Base-by-base conservation (phyloP, 1,284 basidiomycete species). In the Marasmius tenuissimus region DNA sequence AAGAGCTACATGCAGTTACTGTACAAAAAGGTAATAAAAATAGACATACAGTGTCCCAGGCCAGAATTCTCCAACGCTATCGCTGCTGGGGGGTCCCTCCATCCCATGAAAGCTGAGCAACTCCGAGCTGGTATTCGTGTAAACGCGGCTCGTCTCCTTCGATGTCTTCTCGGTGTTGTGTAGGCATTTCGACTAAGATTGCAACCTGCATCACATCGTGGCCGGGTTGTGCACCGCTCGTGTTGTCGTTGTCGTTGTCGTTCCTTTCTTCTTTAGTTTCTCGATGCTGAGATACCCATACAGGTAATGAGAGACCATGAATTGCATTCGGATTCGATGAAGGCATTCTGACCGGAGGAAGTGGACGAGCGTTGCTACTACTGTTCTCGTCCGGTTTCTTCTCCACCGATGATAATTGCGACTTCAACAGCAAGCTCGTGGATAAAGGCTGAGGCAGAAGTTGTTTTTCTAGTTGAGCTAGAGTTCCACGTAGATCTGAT, bases 111-210 rank as follows among this genome's bases (percentile, higher is more conserved):
- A 54, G 4, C n/a, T n/a, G 52, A 33, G 52, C 52, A 38, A 54
- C 52, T 18, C 52, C 52, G 20, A 54, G 34, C 16, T 54, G 52
- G 8, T 54, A 54, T 35, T 54, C 52, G 12, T 34, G 33, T 16
- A 54, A 14, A 20, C 2, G 52, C 34, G 27, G 34, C 10, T 22
- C 42, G 16, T 51, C 59, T n/a, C 22, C 47, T 12, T 58, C 49
- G 18, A 33, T 38, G 12, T 54, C 38, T 16, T 11, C 38, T 34
- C 37, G 49, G 34, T 60, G 53, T 0, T 60, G 66, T 9, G 60
- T 61, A 1, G 75, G 75, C 75, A 77, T 77, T 14, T 66, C 66
- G 14, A 76, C 68, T 66, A 76, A 66, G 54, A 76, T 66, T 1
- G 69, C 70, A 20, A 76, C 63, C 56, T 73, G 71, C 22, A 76